Evolutionary conservation across 2,329 filamentous ascomycete species (phyloP).

Genomic region (Helotiales sp.): DNA sequence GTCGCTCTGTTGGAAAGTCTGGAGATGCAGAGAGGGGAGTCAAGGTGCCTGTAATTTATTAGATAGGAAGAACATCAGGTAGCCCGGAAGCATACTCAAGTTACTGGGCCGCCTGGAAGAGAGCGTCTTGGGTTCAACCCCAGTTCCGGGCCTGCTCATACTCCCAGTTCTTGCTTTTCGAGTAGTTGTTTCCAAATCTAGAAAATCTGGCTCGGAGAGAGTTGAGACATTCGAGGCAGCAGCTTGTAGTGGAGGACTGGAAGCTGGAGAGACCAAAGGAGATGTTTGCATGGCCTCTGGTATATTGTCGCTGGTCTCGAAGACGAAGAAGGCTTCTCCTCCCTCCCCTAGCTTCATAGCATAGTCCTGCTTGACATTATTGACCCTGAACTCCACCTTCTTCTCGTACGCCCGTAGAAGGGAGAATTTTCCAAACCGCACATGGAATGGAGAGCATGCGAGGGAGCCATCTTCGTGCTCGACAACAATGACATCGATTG

Average conservation of each 20-base stretch:
- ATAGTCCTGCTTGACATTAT: constrained; percentile 87
- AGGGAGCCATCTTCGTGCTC: constrained; percentile 90
- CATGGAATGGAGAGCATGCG: constrained; percentile 94
- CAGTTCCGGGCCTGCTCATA: constrained; percentile 45
- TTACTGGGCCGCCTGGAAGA: constrained; percentile 33
- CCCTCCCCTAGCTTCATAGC: constrained; percentile 98
- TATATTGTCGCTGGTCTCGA: constrained; percentile 89
- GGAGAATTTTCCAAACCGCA: constrained; percentile 98
- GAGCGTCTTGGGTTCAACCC: constrained; percentile 42
- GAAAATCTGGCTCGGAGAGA: constrained; percentile 68
- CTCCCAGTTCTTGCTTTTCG: constrained; percentile 43
- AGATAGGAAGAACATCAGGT: neutral
- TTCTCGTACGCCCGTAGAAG: constrained; percentile 93
- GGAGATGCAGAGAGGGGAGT: constrained; percentile 57
- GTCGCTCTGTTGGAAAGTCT: constrained; percentile 46
- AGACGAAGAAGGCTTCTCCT: constrained; percentile 98
- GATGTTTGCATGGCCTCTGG: constrained; percentile 95
- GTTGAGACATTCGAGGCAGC: constrained; percentile 43
- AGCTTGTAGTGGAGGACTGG: constrained; percentile 70
- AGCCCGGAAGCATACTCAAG: constrained; percentile 28
- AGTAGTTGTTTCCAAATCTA: constrained; percentile 54
- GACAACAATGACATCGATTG: constrained; percentile 98
- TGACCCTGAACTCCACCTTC: constrained; percentile 98
- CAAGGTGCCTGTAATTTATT: constrained; percentile 33
- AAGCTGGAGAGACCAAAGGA: constrained; percentile 85